These are phyloP conservation scores for Alternaria arbusti DNA, from an alignment of 2,329 filamentous ascomycete genomes.

Conservation along the genomic window DNA sequence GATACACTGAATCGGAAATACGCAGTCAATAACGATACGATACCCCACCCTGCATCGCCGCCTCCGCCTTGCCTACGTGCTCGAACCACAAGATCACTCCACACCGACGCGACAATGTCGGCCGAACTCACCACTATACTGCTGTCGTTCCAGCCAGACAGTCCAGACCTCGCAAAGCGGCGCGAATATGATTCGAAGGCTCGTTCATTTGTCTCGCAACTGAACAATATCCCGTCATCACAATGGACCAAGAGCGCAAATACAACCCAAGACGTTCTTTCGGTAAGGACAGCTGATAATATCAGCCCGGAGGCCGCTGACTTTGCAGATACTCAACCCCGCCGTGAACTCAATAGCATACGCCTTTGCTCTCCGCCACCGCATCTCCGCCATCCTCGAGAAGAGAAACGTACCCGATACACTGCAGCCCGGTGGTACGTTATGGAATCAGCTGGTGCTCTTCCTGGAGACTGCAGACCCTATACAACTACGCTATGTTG, in stretches of 20 bases:
- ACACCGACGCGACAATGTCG: slow-evolving; percentile 30
- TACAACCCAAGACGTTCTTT: slow-evolving; percentile 50
- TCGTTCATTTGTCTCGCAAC: slow-evolving; percentile 41
- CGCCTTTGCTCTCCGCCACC: slow-evolving; percentile 60
- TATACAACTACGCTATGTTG: slow-evolving; percentile 62
- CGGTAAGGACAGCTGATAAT: slow-evolving; percentile 28
- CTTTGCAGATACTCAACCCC: slow-evolving; percentile 58
- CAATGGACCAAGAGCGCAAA: slow-evolving; percentile 46
- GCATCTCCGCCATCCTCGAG: slow-evolving; percentile 50
- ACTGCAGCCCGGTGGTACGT: slow-evolving; percentile 51
- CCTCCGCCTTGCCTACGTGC: slow-evolving; percentile 11
- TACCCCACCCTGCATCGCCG: slow-evolving; percentile 33
- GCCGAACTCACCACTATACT: slow-evolving; percentile 36
- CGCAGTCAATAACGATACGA: neutral
- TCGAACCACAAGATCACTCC: slow-evolving; percentile 6
- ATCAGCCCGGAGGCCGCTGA: slow-evolving; percentile 11
- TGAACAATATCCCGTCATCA: slow-evolving; percentile 41
- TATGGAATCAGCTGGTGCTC: slow-evolving; percentile 59
- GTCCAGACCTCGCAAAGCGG: slow-evolving; percentile 38
- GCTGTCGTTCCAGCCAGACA: slow-evolving; percentile 46
- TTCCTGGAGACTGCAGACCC: slow-evolving; percentile 60
- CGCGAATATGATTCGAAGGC: slow-evolving; percentile 50
- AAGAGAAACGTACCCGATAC: slow-evolving; percentile 48
- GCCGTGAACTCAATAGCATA: slow-evolving; percentile 65
- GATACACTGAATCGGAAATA: neutral